Percentiles rank a stretch among this genome's conserved stretches.
phyloP scores from a whole-genome alignment of 2,329 filamentous ascomycete genomes.

The Fusarium sp. region DNA sequence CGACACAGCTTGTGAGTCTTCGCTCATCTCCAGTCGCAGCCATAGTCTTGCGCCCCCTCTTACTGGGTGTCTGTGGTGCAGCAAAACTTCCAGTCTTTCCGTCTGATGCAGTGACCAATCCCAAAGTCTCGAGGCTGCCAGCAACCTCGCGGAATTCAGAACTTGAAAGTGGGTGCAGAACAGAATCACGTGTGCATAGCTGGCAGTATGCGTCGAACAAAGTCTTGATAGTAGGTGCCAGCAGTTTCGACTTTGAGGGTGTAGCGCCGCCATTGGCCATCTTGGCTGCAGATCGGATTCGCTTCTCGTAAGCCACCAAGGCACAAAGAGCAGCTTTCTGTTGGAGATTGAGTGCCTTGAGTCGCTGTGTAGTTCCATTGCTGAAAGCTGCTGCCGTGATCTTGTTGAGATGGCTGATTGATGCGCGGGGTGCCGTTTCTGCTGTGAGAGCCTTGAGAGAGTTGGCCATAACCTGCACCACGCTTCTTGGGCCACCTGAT shows the following conservation, averaged over 20 bases:
- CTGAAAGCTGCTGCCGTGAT: conserved; percentile 91
- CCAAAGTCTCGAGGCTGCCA: conserved; percentile 87
- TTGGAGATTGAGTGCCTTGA: conserved; percentile 90
- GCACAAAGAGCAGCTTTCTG: conserved; percentile 96
- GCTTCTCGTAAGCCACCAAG: conserved; percentile 85
- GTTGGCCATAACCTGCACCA: conserved; percentile 60
- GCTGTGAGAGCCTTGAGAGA: conserved; percentile 73
- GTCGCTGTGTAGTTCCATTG: conserved; percentile 85
- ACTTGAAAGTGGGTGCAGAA: conserved; percentile 87
- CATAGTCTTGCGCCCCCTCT: conserved; percentile 70
- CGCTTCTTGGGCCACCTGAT: conserved; percentile 55
- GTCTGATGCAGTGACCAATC: conserved; percentile 77
- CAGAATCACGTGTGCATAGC: conserved; percentile 87
- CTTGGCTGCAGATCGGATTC: conserved; percentile 65
- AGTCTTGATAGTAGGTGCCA: conserved; percentile 83
- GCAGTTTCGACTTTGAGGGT: conserved; percentile 69
- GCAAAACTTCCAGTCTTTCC: conserved; percentile 76
- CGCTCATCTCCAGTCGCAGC: conserved; percentile 74
- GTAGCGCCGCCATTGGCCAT: conserved; percentile 57
- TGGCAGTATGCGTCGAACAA: conserved; percentile 86
- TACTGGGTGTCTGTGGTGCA: conserved; percentile 75
- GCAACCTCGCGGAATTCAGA: conserved; percentile 96
- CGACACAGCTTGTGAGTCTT: conserved; percentile 80
- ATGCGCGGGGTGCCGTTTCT: conserved; percentile 86
- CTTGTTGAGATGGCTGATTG: conserved; percentile 90